Evolutionary conservation across 257 asterid genomes (phyloP).

Genomic region (Jacaranda copaia): DNA sequence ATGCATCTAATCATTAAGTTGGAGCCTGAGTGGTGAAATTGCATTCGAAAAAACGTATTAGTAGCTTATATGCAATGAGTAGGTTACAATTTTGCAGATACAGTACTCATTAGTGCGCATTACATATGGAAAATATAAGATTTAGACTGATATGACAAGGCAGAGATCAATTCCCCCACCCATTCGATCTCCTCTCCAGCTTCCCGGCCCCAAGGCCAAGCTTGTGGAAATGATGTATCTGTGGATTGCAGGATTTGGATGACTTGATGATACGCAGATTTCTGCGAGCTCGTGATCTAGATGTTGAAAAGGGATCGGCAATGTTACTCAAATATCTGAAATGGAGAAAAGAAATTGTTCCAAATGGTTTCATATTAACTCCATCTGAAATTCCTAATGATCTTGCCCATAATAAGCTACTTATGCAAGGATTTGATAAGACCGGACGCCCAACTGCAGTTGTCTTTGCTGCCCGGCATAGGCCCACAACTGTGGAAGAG

Average conservation of each 20-base stretch:
- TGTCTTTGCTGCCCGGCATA: constrained; percentile 72
- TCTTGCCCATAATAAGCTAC: constrained; percentile 71
- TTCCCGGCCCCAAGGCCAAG: no score
- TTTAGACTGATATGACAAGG: no score
- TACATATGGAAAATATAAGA: no score
- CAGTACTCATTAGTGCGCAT: no score
- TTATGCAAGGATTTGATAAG: constrained; percentile 88
- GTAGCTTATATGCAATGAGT: no score
- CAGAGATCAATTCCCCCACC: no score
- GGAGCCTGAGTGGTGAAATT: no score
- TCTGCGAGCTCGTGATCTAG: constrained; percentile 90
- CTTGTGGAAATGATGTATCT: neutral
- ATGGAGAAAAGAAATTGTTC: constrained; percentile 82
- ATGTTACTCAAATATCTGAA: constrained; percentile 74
- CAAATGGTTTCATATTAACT: constrained; percentile 60
- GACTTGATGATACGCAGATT: constrained; percentile 84
- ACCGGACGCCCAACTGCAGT: constrained; percentile 74
- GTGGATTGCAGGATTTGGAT: constrained; percentile 65
- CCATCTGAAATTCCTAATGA: constrained; percentile 64
- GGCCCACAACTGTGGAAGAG: constrained; percentile 67
- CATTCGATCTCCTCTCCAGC: no score
- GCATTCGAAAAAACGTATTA: no score
- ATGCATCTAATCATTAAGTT: no score
- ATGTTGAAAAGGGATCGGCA: constrained; percentile 81
- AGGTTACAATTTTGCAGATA: no score